These are phyloP conservation scores for Salinomyces thailandicus DNA, from an alignment of 2,329 filamentous ascomycete species.

Conservation along the genomic window DNA sequence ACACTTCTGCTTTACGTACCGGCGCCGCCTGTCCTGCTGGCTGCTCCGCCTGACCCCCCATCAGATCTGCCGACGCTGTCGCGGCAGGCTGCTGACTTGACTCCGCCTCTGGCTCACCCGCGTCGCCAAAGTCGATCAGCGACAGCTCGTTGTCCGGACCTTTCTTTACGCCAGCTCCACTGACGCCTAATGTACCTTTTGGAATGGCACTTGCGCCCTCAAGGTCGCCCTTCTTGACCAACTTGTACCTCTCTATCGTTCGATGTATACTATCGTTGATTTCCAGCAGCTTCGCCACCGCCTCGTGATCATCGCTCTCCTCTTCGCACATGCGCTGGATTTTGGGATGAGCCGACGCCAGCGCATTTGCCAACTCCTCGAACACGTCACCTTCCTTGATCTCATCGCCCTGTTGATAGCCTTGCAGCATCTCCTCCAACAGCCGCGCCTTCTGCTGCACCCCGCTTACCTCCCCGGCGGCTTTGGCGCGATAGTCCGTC, in stretches of 20 bases:
- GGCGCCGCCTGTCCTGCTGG: neutral
- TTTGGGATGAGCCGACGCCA: conserved; percentile 92
- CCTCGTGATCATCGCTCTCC: conserved; percentile 92
- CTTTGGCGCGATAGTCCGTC: conserved; percentile 95
- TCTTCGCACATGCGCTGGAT: conserved; percentile 99
- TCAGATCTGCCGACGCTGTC: conserved; percentile 29
- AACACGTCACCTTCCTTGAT: conserved; percentile 62
- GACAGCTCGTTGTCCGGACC: conserved; percentile 71
- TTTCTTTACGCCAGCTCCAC: conserved; percentile 51
- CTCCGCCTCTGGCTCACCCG: conserved; percentile 40
- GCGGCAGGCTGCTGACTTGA: conserved; percentile 17
- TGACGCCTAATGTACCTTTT: conserved; percentile 63
- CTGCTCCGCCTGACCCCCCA: conserved; percentile 1
- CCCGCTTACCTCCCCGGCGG: conserved; percentile 85
- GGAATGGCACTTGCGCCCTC: conserved; percentile 75
- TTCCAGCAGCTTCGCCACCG: conserved; percentile 86
- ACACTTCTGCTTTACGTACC: conserved; percentile 37
- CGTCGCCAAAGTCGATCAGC: conserved; percentile 78
- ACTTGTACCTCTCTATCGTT: conserved; percentile 87
- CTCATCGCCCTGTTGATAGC: conserved; percentile 68
- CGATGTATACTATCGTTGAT: conserved; percentile 99
- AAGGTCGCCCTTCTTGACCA: conserved; percentile 90
- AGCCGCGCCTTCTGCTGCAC: conserved; percentile 92
- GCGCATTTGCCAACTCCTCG: conserved; percentile 74
- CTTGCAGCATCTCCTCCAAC: conserved; percentile 83